Conservation (phyloP, 106 monocot genomes). For the Posidonia australis region DNA sequence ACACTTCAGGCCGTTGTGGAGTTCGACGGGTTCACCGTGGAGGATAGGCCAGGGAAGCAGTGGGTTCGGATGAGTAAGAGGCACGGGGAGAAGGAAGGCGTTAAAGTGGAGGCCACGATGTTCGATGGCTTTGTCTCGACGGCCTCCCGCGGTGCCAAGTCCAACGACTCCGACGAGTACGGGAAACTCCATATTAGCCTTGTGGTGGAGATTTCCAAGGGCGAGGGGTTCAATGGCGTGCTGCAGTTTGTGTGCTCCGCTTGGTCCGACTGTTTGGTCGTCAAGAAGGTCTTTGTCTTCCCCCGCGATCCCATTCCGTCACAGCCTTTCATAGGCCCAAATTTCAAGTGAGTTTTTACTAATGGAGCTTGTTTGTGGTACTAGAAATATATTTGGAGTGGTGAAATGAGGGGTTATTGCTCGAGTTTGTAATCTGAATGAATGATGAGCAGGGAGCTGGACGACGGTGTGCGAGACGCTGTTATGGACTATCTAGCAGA, state of each 20-base stretch:
- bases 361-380: background rate
- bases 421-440: background rate
- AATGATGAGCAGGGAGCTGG: slow-evolving; percentile 11
- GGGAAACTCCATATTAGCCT: slow-evolving; percentile 49
- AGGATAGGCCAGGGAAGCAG: slow-evolving; percentile 55
- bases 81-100: slow-evolving; percentile 20
- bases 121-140: slow-evolving; percentile 44
- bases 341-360: slow-evolving; percentile 11
- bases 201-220: slow-evolving; percentile 50
- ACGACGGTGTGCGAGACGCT: slow-evolving; percentile 5
- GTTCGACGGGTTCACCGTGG: slow-evolving; percentile 44
- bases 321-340: slow-evolving; percentile 1
- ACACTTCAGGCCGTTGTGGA: slow-evolving; percentile 14
- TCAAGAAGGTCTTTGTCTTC: slow-evolving; percentile 35
- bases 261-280: slow-evolving; percentile 53
- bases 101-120: slow-evolving; percentile 75
- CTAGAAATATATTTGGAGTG: background rate
- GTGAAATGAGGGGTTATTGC: background rate
- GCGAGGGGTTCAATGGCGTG: slow-evolving; percentile 10
- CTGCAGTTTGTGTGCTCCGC: slow-evolving; percentile 67
- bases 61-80: slow-evolving; percentile 45
- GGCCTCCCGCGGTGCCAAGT: slow-evolving; percentile 7
- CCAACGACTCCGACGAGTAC: slow-evolving; percentile 11
- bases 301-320: background rate
- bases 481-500: slow-evolving; percentile 8